These are phyloP conservation scores for Berberis thunbergii DNA, from an alignment of 164 flowering plant genomes.

Conservation along the genomic window DNA sequence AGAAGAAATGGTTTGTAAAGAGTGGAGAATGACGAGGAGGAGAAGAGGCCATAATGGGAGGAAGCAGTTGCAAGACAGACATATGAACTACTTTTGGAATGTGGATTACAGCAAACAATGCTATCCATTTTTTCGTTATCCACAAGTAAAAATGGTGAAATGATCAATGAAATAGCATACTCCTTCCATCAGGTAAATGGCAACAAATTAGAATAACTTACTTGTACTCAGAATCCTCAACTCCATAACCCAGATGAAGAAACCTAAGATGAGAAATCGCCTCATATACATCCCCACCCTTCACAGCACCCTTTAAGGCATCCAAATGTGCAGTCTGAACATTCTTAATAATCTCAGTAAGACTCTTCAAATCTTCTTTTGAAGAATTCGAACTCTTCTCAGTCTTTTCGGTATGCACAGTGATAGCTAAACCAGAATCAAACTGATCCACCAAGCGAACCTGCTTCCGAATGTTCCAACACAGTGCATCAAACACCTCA, in stretches of 20 bases:
- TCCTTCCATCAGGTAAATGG: background rate
- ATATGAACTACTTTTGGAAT: no score
- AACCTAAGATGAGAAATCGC: slow-evolving; percentile 52
- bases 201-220: slow-evolving; percentile 17
- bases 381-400: slow-evolving; percentile 5
- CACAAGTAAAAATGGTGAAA: background rate
- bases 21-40: no score
- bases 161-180: background rate
- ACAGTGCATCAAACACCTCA: slow-evolving; percentile 62
- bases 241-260: slow-evolving; percentile 62
- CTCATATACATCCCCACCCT: slow-evolving; percentile 36
- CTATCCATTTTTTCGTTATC: no score
- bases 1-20: no score
- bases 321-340: slow-evolving; percentile 77
- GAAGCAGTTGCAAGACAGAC: no score
- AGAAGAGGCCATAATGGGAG: no score
- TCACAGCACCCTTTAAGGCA: slow-evolving; percentile 40
- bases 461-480: slow-evolving; percentile 60
- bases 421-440: slow-evolving; percentile 51
- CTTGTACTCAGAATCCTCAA: slow-evolving; percentile 67
- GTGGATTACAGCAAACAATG: no score
- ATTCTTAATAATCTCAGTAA: slow-evolving; percentile 37
- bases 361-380: slow-evolving; percentile 31
- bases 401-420: slow-evolving; percentile 18
- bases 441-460: slow-evolving; percentile 28